Evolutionary conservation across 2,329 filamentous ascomycete genomes (phyloP), one percentile per base, ranked within the genome.

Genomic region (Xylariales sp.): DNA sequence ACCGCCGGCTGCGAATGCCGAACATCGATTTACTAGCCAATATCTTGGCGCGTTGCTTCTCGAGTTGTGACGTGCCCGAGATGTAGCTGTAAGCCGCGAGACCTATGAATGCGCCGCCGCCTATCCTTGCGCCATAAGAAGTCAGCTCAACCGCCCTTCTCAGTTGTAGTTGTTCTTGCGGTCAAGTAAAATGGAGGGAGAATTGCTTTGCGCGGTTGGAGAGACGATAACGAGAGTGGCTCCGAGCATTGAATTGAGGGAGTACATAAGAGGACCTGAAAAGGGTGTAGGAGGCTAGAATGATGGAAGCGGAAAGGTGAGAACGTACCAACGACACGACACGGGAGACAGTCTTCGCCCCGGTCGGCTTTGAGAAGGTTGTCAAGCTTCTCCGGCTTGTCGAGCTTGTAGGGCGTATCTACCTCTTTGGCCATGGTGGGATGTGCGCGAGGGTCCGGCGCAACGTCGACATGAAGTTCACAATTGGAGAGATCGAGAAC

Each of bases 81-180:
- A 80, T 70, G 64, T 89, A 90, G 61, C 81, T 89, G 64, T 90
- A 93, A 1, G 73, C 80, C 3, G 81, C 86, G 12, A 91, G 76
- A 1, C 84, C 84, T 42, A 88, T 69, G 49, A 93, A 88, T 1
- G 86, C 84, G 28, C 80, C 74, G 55, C 84, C 83, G 32, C 86
- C 86, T 90, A 52, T 16, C 15, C 29, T 5, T 15, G n/a, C n/a
- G n/a, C n/a, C n/a, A n/a, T n/a, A n/a, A n/a, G n/a, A n/a, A n/a
- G n/a, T n/a, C n/a, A n/a, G n/a, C n/a, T n/a, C n/a, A n/a, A n/a
- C n/a, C n/a, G n/a, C n/a, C n/a, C n/a, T n/a, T n/a, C n/a, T n/a
- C n/a, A n/a, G n/a, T n/a, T n/a, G n/a, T n/a, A n/a, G n/a, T n/a
- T n/a, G n/a, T n/a, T n/a, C n/a, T n/a, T n/a, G n/a, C n/a, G n/a